Conservation (phyloP, 2,329 filamentous ascomycete species). For the Claviceps spartinae region DNA sequence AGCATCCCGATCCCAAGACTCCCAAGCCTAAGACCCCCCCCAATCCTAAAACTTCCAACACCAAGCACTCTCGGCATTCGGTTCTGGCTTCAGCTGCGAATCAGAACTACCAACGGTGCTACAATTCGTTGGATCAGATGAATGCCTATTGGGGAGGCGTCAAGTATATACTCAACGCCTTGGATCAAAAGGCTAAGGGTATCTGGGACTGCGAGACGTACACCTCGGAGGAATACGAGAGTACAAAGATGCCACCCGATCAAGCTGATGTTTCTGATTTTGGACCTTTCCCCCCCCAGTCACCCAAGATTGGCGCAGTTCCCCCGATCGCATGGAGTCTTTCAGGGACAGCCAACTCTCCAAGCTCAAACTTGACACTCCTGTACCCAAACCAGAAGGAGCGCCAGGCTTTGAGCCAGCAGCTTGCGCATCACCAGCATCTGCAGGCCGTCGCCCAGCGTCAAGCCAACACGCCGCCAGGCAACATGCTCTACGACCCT, state of each 20-base stretch:
- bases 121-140: slow-evolving; percentile 69
- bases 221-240: slow-evolving; percentile 64
- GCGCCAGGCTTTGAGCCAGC: neutral
- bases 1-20: no score
- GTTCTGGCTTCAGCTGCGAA: slow-evolving; percentile 69
- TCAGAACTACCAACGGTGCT: slow-evolving; percentile 78
- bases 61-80: slow-evolving; percentile 50
- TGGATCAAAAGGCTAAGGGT: slow-evolving; percentile 79
- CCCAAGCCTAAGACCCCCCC: slow-evolving; percentile 1
- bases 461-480: slow-evolving; percentile 35
- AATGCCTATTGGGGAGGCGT: slow-evolving; percentile 77
- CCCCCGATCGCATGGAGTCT: slow-evolving; percentile 66
- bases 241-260: slow-evolving; percentile 40
- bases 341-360: slow-evolving; percentile 77
- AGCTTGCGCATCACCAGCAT: slow-evolving; percentile 4
- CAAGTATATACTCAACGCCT: slow-evolving; percentile 71
- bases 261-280: slow-evolving; percentile 25
- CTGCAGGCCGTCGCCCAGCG: slow-evolving; percentile 3
- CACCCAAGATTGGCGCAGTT: slow-evolving; percentile 26
- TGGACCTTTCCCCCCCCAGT: slow-evolving; percentile 27
- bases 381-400: slow-evolving; percentile 49
- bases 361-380: slow-evolving; percentile 69
- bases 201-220: slow-evolving; percentile 64
- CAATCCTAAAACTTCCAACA: slow-evolving; percentile 10
- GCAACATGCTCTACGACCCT: slow-evolving; percentile 47